Percentiles rank a stretch among this genome's conserved stretches.
These are phyloP conservation scores for Clonostachys rosea DNA, from an alignment of 2,329 filamentous ascomycete genomes.

Conservation along the genomic window DNA sequence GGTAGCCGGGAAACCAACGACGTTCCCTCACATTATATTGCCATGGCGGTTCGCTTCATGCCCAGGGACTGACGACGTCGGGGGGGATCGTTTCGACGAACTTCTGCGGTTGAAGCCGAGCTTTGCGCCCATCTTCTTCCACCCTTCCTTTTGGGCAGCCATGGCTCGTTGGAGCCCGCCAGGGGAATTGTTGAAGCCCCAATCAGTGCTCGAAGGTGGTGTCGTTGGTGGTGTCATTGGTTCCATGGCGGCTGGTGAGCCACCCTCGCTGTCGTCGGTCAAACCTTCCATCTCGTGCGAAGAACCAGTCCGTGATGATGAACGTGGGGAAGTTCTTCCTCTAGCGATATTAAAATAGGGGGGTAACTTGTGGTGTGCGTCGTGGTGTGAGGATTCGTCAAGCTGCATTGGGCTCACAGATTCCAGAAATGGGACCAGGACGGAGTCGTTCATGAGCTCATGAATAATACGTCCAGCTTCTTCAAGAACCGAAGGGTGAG, in stretches of 20 bases:
- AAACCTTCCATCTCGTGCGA: slow-evolving; percentile 47
- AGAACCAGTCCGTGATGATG: slow-evolving; percentile 11
- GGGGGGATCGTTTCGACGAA: slow-evolving; percentile 33
- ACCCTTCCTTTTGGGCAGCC: slow-evolving; percentile 50
- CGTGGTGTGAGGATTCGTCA: slow-evolving; percentile 25
- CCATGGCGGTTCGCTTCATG: slow-evolving; percentile 26
- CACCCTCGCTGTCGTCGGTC: slow-evolving; percentile 63
- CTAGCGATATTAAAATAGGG: slow-evolving; percentile 8
- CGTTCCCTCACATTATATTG: slow-evolving; percentile 44
- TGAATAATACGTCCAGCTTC: slow-evolving; percentile 84
- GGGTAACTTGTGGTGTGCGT: slow-evolving; percentile 34
- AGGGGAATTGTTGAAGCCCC: slow-evolving; percentile 44
- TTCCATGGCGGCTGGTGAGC: slow-evolving; percentile 50
- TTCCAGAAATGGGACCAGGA: slow-evolving; percentile 88
- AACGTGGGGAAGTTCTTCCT: neutral
- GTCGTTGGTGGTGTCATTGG: slow-evolving; percentile 73
- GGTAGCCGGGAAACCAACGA: too few relatives aligned
- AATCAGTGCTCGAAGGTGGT: slow-evolving; percentile 56
- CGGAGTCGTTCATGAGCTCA: slow-evolving; percentile 96
- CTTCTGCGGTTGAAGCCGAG: slow-evolving; percentile 52
- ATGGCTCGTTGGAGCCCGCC: slow-evolving; percentile 50
- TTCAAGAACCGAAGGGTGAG: slow-evolving; percentile 70
- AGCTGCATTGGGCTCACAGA: slow-evolving; percentile 37
- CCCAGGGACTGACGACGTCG: slow-evolving; percentile 36
- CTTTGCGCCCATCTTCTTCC: slow-evolving; percentile 62